Conservation (phyloP, 1,284 basidiomycete genomes). For the Cryptococcus sp. region DNA sequence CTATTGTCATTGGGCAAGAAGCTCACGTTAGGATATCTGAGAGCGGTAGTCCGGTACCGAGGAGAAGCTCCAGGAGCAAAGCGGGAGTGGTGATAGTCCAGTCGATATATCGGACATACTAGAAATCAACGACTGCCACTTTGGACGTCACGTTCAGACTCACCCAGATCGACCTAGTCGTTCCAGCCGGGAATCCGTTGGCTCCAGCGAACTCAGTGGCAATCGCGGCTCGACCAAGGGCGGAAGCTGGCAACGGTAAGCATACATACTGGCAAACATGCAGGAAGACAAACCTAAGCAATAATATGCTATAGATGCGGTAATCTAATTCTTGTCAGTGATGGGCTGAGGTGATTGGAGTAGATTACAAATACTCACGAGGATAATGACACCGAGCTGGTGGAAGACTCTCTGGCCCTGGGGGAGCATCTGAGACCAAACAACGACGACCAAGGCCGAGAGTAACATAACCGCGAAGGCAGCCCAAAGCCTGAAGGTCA, state of each 20-base stretch:
- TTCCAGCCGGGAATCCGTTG: constrained; percentile 23
- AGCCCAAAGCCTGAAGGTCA: constrained; percentile 51
- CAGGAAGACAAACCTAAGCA: constrained; percentile 13
- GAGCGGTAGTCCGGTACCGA: constrained; percentile 55
- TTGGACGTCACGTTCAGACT: neutral
- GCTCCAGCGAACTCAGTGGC: constrained; percentile 52
- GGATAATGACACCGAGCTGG: constrained; percentile 49
- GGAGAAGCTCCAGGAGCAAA: constrained; percentile 55
- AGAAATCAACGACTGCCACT: constrained; percentile 20
- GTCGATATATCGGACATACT: constrained; percentile 54
- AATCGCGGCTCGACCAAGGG: constrained; percentile 57
- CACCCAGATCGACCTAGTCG: constrained; percentile 55
- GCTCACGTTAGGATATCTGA: constrained; percentile 52
- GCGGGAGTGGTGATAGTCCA: constrained; percentile 58
- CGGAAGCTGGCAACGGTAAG: constrained; percentile 54
- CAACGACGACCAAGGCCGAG: constrained; percentile 47
- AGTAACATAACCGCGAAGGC: constrained; percentile 55
- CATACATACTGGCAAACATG: too few relatives aligned
- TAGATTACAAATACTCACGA: neutral
- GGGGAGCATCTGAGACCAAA: constrained; percentile 48
- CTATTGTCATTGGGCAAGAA: neutral
- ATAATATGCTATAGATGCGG: constrained; percentile 52
- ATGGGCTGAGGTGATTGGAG: neutral
- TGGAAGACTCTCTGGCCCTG: constrained; percentile 53
- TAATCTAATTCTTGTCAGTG: constrained; percentile 26